These are phyloP conservation scores for Coemansia javaensis DNA, from an alignment of 192 early-diverging fungal genomes.

Conservation along the genomic window DNA sequence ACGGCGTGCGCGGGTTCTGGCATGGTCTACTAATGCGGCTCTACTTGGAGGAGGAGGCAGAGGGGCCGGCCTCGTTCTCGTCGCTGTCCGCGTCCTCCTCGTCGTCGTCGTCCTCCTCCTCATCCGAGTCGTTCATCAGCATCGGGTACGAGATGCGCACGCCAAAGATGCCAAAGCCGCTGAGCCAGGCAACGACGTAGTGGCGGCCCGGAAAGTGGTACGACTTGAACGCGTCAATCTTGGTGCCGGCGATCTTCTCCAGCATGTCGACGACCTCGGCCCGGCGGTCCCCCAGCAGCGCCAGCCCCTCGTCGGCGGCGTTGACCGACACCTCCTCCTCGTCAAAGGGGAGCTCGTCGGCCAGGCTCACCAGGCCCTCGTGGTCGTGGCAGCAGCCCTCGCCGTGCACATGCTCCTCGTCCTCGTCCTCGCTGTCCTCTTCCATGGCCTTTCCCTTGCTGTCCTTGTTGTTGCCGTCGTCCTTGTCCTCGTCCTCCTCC, in stretches of 20 bases:
- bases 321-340: conserved; percentile 27
- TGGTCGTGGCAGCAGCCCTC: conserved; percentile 40
- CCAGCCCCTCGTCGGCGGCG: conserved; percentile 27
- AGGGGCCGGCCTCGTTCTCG: no score
- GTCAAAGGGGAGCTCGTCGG: conserved; percentile 42
- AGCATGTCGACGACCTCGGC: conserved; percentile 20
- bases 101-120: conserved; percentile 19
- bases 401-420: conserved; percentile 42
- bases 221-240: conserved; percentile 47
- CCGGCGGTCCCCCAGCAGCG: conserved; percentile 41
- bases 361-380: conserved; percentile 15
- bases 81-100: conserved; percentile 20
- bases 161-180: conserved; percentile 48
- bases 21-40: no score
- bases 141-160: conserved; percentile 50
- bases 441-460: conserved; percentile 9
- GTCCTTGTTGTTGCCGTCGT: conserved; percentile 5
- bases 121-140: conserved; percentile 37
- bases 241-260: conserved; percentile 37
- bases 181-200: conserved; percentile 49
- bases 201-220: conserved; percentile 50
- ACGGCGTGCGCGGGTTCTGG: no score
- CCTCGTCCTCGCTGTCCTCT: conserved; percentile 14
- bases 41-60: conserved; percentile 5
- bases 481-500: conserved; percentile 9